Conservation (phyloP, 306 rosid genomes). For the Castanea crenata region DNA sequence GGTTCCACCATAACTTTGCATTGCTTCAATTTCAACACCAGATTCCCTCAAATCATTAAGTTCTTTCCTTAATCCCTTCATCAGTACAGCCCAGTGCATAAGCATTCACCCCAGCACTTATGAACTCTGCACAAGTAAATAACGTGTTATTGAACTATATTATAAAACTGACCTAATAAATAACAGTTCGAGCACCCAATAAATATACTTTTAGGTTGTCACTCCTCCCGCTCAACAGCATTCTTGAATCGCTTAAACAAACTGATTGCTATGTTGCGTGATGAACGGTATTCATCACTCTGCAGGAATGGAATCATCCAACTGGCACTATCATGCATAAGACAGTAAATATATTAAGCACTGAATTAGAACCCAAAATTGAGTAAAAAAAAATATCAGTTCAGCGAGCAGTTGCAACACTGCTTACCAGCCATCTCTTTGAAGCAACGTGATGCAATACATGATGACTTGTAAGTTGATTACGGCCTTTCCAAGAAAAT, state of each 20-base stretch:
- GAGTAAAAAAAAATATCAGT: neutral
- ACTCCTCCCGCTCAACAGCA: conserved; percentile 79
- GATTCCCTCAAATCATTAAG: conserved; percentile 74
- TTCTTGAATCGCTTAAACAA: conserved; percentile 77
- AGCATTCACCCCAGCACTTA: conserved; percentile 94
- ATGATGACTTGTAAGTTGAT: conserved; percentile 55
- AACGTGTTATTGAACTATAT: conserved; percentile 10
- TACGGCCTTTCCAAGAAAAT: conserved; percentile 47
- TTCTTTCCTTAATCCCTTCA: conserved; percentile 91
- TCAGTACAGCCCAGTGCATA: conserved; percentile 96
- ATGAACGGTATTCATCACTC: conserved; percentile 89
- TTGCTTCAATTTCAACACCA: conserved; percentile 74
- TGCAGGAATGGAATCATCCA: conserved; percentile 59
- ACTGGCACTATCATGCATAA: conserved; percentile 52
- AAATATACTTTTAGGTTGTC: conserved; percentile 84
- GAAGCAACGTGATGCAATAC: conserved; percentile 42
- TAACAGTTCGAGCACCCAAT: conserved; percentile 17
- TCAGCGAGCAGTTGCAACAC: neutral
- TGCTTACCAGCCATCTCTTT: conserved; percentile 75
- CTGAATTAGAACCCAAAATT: neutral
- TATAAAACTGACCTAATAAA: conserved; percentile 3
- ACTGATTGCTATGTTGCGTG: conserved; percentile 95
- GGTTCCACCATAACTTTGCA: conserved; percentile 76
- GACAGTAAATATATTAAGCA: conserved; percentile 16
- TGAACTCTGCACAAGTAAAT: conserved; percentile 65